Evolutionary conservation across 1,139 yeast genomes (phyloP).

Genomic region (Candida pseudoviswanathii): DNA sequence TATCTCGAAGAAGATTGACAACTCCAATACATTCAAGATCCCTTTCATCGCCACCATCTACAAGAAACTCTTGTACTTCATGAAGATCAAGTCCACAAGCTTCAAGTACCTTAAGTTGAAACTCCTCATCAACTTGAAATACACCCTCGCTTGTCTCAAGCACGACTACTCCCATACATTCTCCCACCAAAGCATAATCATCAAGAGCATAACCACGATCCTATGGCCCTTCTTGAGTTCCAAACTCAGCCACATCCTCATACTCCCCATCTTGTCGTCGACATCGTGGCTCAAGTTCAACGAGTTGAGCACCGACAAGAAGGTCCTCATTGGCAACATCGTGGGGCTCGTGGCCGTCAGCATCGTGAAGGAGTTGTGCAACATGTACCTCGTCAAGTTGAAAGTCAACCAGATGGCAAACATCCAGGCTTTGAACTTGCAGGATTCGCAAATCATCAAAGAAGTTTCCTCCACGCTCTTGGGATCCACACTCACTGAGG

Average conservation of each 20-base stretch:
- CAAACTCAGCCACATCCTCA: neutral
- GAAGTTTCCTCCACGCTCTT: slow-evolving; percentile 2
- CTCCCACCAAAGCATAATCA: slow-evolving; percentile 26
- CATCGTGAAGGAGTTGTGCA: slow-evolving; percentile 34
- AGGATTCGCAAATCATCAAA: slow-evolving; percentile 6
- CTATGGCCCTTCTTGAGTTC: slow-evolving; percentile 46
- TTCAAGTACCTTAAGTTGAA: slow-evolving; percentile 17
- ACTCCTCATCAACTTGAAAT: slow-evolving; percentile 20
- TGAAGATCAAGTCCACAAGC: slow-evolving; percentile 13
- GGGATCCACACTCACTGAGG: neutral
- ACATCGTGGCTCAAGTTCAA: neutral
- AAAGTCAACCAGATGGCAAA: slow-evolving; percentile 28
- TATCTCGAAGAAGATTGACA: slow-evolving; percentile 4
- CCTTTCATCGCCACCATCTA: slow-evolving; percentile 11
- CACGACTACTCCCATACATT: slow-evolving; percentile 38
- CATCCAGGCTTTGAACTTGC: slow-evolving; percentile 19
- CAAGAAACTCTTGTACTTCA: slow-evolving; percentile 12
- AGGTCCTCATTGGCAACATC: slow-evolving; percentile 35
- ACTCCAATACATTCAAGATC: neutral
- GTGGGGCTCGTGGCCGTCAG: slow-evolving; percentile 37
- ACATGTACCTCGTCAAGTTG: slow-evolving; percentile 31
- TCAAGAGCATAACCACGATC: slow-evolving; percentile 35
- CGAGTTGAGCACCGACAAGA: slow-evolving; percentile 25
- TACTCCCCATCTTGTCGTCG: neutral
- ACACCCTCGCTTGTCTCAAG: slow-evolving; percentile 35